Conservation (phyloP, 2,329 filamentous ascomycete genomes). For the Orbilia ellipsospora region DNA sequence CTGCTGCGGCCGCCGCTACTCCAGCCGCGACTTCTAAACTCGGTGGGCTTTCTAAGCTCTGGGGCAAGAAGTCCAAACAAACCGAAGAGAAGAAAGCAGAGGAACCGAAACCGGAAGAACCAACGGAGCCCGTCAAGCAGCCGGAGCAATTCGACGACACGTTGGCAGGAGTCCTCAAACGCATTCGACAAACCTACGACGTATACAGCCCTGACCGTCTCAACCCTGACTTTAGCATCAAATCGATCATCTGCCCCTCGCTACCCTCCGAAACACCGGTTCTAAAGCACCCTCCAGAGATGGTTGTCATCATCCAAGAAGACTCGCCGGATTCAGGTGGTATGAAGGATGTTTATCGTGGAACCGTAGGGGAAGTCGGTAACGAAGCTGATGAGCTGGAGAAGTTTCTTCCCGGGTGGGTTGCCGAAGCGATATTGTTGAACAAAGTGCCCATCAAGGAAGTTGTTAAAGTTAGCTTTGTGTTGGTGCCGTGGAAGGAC, state of each 20-base stretch:
- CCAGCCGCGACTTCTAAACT: constrained; percentile 64
- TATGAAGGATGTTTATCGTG: constrained; percentile 87
- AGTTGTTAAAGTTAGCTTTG: constrained; percentile 94
- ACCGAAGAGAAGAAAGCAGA: constrained; percentile 57
- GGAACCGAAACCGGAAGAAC: constrained; percentile 52
- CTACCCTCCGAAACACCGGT: constrained; percentile 79
- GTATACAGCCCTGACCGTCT: constrained; percentile 59
- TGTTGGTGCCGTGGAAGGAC: constrained; percentile 83
- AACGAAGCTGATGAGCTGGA: constrained; percentile 84
- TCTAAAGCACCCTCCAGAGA: constrained; percentile 75
- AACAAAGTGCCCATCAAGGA: constrained; percentile 88
- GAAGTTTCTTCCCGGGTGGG: constrained; percentile 87
- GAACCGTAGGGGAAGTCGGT: constrained; percentile 81
- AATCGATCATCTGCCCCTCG: constrained; percentile 75
- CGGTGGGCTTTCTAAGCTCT: constrained; percentile 67
- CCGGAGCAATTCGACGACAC: constrained; percentile 73
- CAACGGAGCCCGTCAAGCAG: constrained; percentile 58
- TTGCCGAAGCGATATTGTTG: constrained; percentile 85
- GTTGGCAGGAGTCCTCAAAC: constrained; percentile 77
- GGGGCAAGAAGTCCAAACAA: constrained; percentile 67
- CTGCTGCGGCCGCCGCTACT: constrained; percentile 61
- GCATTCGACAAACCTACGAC: constrained; percentile 79
- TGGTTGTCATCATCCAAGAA: constrained; percentile 76
- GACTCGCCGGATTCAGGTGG: constrained; percentile 71
- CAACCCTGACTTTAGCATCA: constrained; percentile 64